Percentiles rank a stretch among this genome's conserved stretches.
Conservation (phyloP, 768 basidiomycete species). For the Russula compacta region DNA sequence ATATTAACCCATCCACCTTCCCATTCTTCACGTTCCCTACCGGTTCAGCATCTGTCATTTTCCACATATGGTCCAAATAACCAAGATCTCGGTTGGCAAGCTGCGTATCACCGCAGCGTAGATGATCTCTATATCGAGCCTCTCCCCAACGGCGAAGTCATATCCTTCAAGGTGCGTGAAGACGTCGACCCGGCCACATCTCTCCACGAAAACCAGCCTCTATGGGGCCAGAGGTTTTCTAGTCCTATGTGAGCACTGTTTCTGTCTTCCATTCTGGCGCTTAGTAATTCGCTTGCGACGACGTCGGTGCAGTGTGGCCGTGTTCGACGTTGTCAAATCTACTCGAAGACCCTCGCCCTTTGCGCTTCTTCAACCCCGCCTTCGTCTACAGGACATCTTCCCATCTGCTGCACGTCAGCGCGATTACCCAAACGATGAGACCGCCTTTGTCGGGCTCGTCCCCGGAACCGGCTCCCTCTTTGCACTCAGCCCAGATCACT, state of each 20-base stretch:
- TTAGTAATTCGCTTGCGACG: not conserved
- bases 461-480: slow-evolving; percentile 66
- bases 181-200: slow-evolving; percentile 26
- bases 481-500: slow-evolving; percentile 75
- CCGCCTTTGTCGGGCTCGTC: slow-evolving; percentile 77
- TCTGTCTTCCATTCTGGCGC: not conserved
- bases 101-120: slow-evolving; percentile 62
- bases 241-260: slow-evolving; percentile 53
- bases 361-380: slow-evolving; percentile 80
- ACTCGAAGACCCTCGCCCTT: slow-evolving; percentile 50
- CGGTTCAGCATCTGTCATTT: slow-evolving; percentile 76
- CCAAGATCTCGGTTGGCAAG: slow-evolving; percentile 65
- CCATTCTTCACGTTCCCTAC: slow-evolving; percentile 30
- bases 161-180: slow-evolving; percentile 52
- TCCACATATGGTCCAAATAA: slow-evolving; percentile 92
- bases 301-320: slow-evolving; percentile 51
- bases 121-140: slow-evolving; percentile 79
- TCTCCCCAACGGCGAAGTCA: slow-evolving; percentile 66
- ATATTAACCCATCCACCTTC: slow-evolving; percentile 55
- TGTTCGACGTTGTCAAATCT: slow-evolving; percentile 64
- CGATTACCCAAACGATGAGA: slow-evolving; percentile 44
- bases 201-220: slow-evolving; percentile 30
- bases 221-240: slow-evolving; percentile 54
- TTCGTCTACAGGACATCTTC: slow-evolving; percentile 63
- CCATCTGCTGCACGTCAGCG: slow-evolving; percentile 33